Evolutionary conservation across 106 monocot genomes (phyloP).

Genomic region (Iris macrosiphon): DNA sequence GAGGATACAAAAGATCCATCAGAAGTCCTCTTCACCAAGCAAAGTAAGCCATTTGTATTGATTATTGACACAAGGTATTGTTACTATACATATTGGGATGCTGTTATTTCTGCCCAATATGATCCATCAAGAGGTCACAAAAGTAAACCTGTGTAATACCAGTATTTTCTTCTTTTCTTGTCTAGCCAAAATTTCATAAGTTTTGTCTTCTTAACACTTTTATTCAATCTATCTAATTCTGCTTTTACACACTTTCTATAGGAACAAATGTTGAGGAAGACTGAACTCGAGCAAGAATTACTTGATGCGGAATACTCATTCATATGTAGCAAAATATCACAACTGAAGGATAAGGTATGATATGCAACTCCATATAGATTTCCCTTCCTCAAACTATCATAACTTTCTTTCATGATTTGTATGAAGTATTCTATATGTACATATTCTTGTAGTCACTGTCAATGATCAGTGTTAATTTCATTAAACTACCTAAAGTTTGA

Average conservation of each 20-base stretch:
- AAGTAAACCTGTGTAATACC: background rate
- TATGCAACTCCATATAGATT: background rate
- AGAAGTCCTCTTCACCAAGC: slow-evolving; percentile 17
- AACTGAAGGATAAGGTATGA: slow-evolving; percentile 62
- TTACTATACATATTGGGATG: slow-evolving; percentile 2
- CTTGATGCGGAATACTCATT: slow-evolving; percentile 80
- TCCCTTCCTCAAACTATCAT: background rate
- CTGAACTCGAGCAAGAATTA: slow-evolving; percentile 48
- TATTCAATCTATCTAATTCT: slow-evolving; percentile 3
- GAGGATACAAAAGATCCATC: slow-evolving; percentile 37
- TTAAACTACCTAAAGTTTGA: too few species aligned
- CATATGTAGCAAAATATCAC: slow-evolving; percentile 49
- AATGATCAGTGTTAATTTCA: too few species aligned
- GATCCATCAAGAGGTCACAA: background rate
- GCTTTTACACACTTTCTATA: slow-evolving; percentile 13
- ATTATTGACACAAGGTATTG: background rate
- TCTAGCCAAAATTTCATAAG: background rate
- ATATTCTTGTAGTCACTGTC: too few species aligned
- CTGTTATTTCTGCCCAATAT: background rate
- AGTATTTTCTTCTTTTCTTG: too few species aligned
- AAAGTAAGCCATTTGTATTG: slow-evolving; percentile 20
- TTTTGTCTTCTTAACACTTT: background rate
- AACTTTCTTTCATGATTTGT: background rate
- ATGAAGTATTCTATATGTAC: too few species aligned
- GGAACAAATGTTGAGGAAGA: slow-evolving; percentile 34